phyloP scores from a whole-genome alignment of 768 basidiomycete species.

The Amanita thiersii region DNA sequence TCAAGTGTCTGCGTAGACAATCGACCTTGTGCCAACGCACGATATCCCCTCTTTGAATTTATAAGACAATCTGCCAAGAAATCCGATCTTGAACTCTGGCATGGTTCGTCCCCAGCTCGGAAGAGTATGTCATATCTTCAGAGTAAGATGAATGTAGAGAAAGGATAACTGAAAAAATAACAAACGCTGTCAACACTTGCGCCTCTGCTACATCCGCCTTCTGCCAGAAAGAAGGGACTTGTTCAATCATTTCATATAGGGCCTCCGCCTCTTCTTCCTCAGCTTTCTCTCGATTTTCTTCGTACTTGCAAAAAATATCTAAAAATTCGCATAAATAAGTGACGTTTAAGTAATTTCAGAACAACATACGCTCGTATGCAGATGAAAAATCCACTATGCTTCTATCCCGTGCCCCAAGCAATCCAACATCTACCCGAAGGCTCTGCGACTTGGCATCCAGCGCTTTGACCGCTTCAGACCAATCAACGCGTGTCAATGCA shows the following conservation, averaged over 20 bases:
- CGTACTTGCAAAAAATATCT: conserved; percentile 32
- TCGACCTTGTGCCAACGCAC: conserved; percentile 40
- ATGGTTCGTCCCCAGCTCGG: conserved; percentile 41
- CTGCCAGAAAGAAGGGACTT: conserved; percentile 50
- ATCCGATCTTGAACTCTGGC: conserved; percentile 35
- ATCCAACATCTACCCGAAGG: conserved; percentile 29
- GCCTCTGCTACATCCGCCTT: conserved; percentile 37
- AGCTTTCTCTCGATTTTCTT: conserved; percentile 16
- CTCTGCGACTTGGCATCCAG: conserved; percentile 21
- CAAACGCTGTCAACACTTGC: conserved; percentile 55
- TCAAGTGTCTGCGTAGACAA: conserved; percentile 30
- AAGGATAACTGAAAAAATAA: neutral
- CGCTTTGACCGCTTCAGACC: conserved; percentile 31
- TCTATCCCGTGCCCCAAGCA: conserved; percentile 35
- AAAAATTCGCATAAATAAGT: conserved; percentile 5
- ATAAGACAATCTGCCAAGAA: conserved; percentile 51
- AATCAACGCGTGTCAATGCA: conserved; percentile 18
- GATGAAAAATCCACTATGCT: conserved; percentile 39
- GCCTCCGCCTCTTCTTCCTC: conserved; percentile 29
- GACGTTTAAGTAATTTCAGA: neutral
- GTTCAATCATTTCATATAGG: conserved; percentile 42
- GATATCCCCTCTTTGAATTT: conserved; percentile 43
- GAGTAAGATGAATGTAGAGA: neutral
- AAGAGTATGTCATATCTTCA: conserved; percentile 58
- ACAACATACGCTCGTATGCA: conserved; percentile 47